Base-by-base conservation (phyloP, 495 filamentous ascomycete genomes). In the Penicillium canescens region DNA sequence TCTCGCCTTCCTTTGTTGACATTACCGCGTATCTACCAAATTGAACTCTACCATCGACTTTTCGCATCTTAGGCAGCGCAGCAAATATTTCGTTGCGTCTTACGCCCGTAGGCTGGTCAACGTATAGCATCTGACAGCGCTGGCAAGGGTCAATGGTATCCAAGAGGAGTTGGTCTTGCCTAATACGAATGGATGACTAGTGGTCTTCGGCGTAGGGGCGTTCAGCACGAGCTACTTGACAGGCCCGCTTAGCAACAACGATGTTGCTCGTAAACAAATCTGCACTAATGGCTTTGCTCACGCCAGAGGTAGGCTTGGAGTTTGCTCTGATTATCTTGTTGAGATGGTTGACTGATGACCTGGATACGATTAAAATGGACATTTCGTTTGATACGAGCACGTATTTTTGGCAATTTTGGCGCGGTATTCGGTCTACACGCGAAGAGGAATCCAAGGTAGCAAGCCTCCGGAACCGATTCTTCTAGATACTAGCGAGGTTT, bases 71-170 rank as follows among this genome's bases (percentile, higher is more conserved):
- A 1, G 86, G 85, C 24, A 98, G 72, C 1, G 91, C 96, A 2
- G 89, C 81, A 67, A 94, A 95, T 0, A 94, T 93, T 65, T 97
- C 92, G 53, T 89, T 82, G 39, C 85, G 81, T 68, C 84, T 88
- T 41, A 83, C 78, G 0, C 85, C 93, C 4, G 88, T 95, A n/a
- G 85, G 71, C 62, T 96, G 94, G 56, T 98, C 85, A 42, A 97
- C 82, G 65, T 92, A 97, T 9, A 98, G 86, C 90, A 98, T 96
- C 60, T 96, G 91, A 55, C 94, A 98, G 13, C 94, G 74, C 34
- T 92, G 80, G 62, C 94, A 98, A 14, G 85, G 80, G 0, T 90
- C 92, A 4, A 97, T 72, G 53, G 92, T 82, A 60, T 89, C 77
- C 45, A 90, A 87, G 3, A 72, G 61, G 28, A 75, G 50, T 31